Base-by-base conservation (phyloP, 441 rosid species). In the Isatis lusitanica region DNA sequence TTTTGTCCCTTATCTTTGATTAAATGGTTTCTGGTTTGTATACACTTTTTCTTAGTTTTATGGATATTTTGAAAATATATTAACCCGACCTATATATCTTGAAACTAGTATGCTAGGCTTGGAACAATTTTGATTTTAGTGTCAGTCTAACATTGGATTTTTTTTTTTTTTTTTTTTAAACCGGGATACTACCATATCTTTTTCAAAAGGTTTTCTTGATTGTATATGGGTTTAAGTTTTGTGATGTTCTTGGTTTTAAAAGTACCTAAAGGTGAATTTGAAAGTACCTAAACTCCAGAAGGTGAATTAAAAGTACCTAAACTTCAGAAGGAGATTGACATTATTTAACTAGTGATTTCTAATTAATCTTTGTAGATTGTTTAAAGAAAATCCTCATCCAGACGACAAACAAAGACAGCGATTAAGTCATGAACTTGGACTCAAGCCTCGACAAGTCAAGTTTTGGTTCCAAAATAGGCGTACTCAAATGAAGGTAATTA, bases 381-480 rank as follows among this genome's bases (percentile, higher is more conserved):
- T 94, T 47, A 94, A 88, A 82, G 94, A 89, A 76, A 90, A 90
- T 42, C 98, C 91, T 9, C 98, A 94, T 74, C 98, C 98, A 15
- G 98, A 94, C 56, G 97, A 94, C 79, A 92, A 92, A 74, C 98
- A 92, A 76, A 87, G 97, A 81, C 75, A 77, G 84, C 87, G 79
- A 80, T 81, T 94, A 48, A 92, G 98, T 81, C 87, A 86, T 38
- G 98, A 94, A 2, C 92, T 94, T 24, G 95, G 97, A 17, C 89
- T 94, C 30, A 90, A 89, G 77, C 97, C 98, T 40, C 91, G 97
- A 43, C 97, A 94, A 82, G 97, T 94, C 78, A 94, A 94, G 88
- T 94, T 94, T 75, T 92, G 97, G 98, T 94, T 92, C 81, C 98
- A 94, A 82, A 94, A 92, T 78, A 89, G 95, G 12, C 96, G 98